A percentile compares a stretch with the other conserved stretches of the same genome.
Conservation (phyloP, 192 early-diverging fungal species). For the Allomyces javanicus region DNA sequence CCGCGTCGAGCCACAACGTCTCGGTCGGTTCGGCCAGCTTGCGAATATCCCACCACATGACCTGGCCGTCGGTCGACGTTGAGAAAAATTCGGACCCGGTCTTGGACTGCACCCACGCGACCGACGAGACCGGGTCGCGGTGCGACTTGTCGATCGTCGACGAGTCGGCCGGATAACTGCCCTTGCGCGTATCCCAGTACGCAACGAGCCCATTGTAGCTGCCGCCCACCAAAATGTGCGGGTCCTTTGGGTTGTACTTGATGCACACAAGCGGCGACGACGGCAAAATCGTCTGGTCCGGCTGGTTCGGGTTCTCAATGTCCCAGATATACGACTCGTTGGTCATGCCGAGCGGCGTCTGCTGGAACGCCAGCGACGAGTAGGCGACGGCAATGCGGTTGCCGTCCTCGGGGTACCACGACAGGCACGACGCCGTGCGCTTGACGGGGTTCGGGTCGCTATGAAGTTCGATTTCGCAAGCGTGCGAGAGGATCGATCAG, state of each 20-base stretch:
- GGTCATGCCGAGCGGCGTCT: conserved; percentile 27
- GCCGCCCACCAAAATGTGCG: conserved; percentile 38
- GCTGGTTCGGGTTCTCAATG: conserved; percentile 37
- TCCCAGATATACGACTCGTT: conserved; percentile 44
- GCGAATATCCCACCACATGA: conserved; percentile 42
- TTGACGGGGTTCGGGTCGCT: conserved; percentile 33
- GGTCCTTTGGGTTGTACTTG: conserved; percentile 46
- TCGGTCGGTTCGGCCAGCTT: conserved; percentile 39
- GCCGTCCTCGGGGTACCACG: conserved; percentile 43
- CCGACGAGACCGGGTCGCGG: conserved; percentile 33
- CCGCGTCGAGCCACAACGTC: conserved; percentile 29
- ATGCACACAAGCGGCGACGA: conserved; percentile 26
- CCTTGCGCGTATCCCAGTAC: conserved; percentile 40
- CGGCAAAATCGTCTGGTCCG: conserved; percentile 34
- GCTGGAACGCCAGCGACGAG: conserved; percentile 31
- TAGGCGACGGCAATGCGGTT: conserved; percentile 41
- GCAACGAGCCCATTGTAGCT: conserved; percentile 37
- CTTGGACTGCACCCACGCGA: conserved; percentile 40
- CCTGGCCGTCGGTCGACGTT: conserved; percentile 36
- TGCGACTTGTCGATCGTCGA: conserved; percentile 34
- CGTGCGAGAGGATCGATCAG: too few species aligned
- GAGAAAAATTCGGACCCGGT: conserved; percentile 39
- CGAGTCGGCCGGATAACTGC: conserved; percentile 32
- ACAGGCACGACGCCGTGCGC: conserved; percentile 27
- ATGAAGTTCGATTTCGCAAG: neutral